Conservation (phyloP, 2,329 filamentous ascomycete species). For the Ceratocystis destructans region DNA sequence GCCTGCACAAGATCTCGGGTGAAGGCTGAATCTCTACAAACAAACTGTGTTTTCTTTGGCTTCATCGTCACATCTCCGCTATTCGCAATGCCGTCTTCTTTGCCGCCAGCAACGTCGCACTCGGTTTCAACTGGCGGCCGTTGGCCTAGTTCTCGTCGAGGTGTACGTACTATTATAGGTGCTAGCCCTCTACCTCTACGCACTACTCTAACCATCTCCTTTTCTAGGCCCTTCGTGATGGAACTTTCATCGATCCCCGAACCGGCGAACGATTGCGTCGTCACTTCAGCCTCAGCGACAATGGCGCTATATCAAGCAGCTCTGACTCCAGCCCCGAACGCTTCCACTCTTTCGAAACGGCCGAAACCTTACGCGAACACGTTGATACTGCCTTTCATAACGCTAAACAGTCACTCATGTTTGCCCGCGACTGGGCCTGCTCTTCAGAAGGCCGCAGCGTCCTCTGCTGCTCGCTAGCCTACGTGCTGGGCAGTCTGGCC, state of each 20-base stretch:
- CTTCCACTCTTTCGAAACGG: constrained; percentile 27
- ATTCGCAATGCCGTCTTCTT: constrained; percentile 13
- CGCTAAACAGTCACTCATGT: constrained; percentile 28
- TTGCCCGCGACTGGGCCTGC: constrained; percentile 44
- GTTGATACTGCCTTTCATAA: constrained; percentile 28
- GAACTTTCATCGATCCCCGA: constrained; percentile 71
- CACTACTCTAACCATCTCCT: neutral
- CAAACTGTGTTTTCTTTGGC: neutral
- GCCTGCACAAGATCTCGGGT: constrained; percentile 6
- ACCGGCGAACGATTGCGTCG: constrained; percentile 76
- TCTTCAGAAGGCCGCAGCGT: constrained; percentile 67
- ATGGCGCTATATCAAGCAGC: constrained; percentile 23
- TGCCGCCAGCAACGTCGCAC: neutral
- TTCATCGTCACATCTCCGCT: neutral
- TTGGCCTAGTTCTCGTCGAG: constrained; percentile 9
- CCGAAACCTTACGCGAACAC: constrained; percentile 28
- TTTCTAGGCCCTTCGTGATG: constrained; percentile 58
- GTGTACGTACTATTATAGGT: neutral
- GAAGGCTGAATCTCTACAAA: constrained; percentile 7
- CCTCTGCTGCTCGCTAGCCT: constrained; percentile 82
- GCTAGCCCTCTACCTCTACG: neutral
- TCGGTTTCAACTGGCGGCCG: neutral
- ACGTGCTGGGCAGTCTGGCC: constrained; percentile 70
- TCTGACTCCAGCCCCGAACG: constrained; percentile 24
- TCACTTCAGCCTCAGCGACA: constrained; percentile 53